Conservation (phyloP, 768 basidiomycete genomes). For the Leucogyrophana mollusca region DNA sequence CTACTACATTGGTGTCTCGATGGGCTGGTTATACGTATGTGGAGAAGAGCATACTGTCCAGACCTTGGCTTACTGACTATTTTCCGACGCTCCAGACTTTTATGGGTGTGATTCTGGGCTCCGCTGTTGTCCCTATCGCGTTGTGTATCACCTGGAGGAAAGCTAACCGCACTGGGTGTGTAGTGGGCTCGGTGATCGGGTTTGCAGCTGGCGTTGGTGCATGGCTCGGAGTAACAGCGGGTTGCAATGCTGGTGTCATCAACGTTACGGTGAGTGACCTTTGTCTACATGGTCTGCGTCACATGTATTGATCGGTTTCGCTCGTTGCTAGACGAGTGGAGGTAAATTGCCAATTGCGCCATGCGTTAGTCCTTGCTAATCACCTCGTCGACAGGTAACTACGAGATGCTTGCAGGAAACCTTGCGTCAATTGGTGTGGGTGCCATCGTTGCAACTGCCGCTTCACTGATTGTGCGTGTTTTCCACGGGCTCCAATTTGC, state of each 20-base stretch:
- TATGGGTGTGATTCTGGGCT: slow-evolving; percentile 86
- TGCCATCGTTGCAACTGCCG: slow-evolving; percentile 66
- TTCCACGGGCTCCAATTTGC: neutral
- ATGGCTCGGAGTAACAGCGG: slow-evolving; percentile 83
- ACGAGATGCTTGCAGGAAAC: slow-evolving; percentile 86
- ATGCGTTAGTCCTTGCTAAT: slow-evolving; percentile 1
- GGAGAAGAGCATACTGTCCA: neutral
- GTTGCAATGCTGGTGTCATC: slow-evolving; percentile 67
- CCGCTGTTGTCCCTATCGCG: slow-evolving; percentile 85
- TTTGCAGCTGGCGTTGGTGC: slow-evolving; percentile 69
- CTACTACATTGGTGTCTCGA: slow-evolving; percentile 86
- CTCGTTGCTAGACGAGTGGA: slow-evolving; percentile 41
- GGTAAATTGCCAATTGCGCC: slow-evolving; percentile 31
- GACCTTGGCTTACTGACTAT: neutral
- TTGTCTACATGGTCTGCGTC: neutral
- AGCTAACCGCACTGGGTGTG: slow-evolving; percentile 84
- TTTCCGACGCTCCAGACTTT: slow-evolving; percentile 53
- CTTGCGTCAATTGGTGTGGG: slow-evolving; percentile 82
- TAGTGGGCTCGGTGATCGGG: slow-evolving; percentile 69
- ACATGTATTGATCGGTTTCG: neutral
- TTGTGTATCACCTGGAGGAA: slow-evolving; percentile 82
- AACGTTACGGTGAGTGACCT: slow-evolving; percentile 56
- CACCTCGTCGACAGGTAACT: slow-evolving; percentile 33
- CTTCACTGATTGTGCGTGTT: slow-evolving; percentile 60
- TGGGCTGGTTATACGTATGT: slow-evolving; percentile 91